Conservation (phyloP, 805 yeast species). For the Candida dendrica region DNA sequence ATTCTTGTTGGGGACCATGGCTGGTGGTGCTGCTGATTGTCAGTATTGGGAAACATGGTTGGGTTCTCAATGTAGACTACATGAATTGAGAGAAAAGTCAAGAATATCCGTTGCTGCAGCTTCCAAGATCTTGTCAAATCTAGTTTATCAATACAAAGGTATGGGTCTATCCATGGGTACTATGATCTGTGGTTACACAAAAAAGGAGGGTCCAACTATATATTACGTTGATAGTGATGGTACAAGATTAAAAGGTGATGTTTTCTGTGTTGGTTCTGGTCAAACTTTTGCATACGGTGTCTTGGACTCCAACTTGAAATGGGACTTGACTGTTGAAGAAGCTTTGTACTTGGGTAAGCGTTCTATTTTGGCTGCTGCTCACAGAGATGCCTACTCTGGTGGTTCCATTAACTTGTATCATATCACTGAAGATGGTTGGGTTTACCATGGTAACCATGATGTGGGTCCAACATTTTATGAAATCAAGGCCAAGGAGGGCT, state of each 20-base stretch:
- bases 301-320: constrained; percentile 80
- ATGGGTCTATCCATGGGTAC: constrained; percentile 99
- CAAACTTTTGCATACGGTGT: constrained; percentile 99
- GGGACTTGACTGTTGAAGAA: constrained; percentile 91
- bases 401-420: constrained; percentile 92
- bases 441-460: constrained; percentile 89
- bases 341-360: constrained; percentile 93
- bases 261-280: constrained; percentile 97
- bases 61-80: constrained; percentile 92
- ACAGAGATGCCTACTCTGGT: constrained; percentile 97
- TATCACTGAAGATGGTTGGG: constrained; percentile 92
- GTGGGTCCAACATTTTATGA: constrained; percentile 91
- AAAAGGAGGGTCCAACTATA: constrained; percentile 91
- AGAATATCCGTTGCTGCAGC: constrained; percentile 96
- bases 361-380: constrained; percentile 94
- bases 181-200: constrained; percentile 95
- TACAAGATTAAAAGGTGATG: constrained; percentile 86
- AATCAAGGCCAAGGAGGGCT: constrained; percentile 77
- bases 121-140: constrained; percentile 82
- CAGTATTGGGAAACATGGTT: constrained; percentile 99
- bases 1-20: constrained; percentile 92
- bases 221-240: constrained; percentile 98
- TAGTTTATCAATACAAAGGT: constrained; percentile 91
- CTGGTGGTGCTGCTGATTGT: constrained; percentile 99
- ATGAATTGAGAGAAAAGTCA: constrained; percentile 90